phyloP scores from a whole-genome alignment of 2,329 filamentous ascomycete genomes.

The Talaromyces sp. region DNA sequence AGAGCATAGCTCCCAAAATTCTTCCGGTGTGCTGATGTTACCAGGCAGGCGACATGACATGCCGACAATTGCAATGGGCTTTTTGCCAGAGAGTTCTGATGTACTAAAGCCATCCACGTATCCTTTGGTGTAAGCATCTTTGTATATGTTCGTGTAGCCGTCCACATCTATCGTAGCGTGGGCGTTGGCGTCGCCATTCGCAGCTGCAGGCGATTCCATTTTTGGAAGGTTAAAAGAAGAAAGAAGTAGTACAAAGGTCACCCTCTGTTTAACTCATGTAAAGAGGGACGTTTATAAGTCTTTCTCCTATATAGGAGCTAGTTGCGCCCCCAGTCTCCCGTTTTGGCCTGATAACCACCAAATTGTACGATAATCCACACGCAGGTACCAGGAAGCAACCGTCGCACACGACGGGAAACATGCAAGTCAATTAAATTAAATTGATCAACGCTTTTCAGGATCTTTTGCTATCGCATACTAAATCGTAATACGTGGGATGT shows the following conservation, averaged over 20 bases:
- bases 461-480: not conserved
- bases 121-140: not conserved
- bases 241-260: not conserved
- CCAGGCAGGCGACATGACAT: constrained; percentile 17
- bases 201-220: not conserved
- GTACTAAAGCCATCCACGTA: not conserved
- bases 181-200: not conserved
- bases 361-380: not conserved
- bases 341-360: not conserved
- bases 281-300: not conserved
- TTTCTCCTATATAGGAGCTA: not conserved
- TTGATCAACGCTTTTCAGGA: not conserved
- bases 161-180: not conserved
- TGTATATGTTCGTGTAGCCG: not conserved
- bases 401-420: not conserved
- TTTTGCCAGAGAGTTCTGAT: not conserved
- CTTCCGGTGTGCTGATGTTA: constrained; percentile 8
- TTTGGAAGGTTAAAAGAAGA: not conserved
- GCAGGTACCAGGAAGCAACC: not conserved
- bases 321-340: not conserved
- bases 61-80: constrained; percentile 16
- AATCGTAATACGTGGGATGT: no score
- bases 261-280: not conserved
- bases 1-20: constrained; percentile 16
- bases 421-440: not conserved